Conservation (phyloP, 1,139 yeast species). For the Casaregolazyma suthepensis region DNA sequence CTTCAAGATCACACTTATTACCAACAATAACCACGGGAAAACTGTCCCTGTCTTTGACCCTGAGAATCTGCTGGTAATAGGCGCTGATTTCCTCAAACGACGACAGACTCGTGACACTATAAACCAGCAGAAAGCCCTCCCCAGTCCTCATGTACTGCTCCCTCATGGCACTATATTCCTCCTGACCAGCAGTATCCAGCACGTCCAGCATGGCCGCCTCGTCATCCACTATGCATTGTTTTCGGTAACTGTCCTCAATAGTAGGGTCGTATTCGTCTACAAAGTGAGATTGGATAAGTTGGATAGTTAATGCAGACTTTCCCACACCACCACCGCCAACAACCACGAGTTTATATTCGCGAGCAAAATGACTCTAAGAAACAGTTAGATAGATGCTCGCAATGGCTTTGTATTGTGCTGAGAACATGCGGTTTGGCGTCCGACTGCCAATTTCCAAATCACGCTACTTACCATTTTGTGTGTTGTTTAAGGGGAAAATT, state of each 20-base stretch:
- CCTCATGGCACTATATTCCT: slow-evolving; percentile 93
- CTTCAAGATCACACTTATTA: slow-evolving; percentile 55
- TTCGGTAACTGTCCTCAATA: slow-evolving; percentile 92
- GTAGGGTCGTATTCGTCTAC: slow-evolving; percentile 98
- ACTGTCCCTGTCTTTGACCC: slow-evolving; percentile 61
- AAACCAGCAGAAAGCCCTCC: slow-evolving; percentile 84
- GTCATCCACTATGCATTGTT: slow-evolving; percentile 87
- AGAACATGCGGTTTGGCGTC: not conserved
- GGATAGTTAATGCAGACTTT: slow-evolving; percentile 90
- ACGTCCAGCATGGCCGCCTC: slow-evolving; percentile 88
- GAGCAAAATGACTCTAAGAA: slow-evolving; percentile 19
- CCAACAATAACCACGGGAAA: slow-evolving; percentile 37
- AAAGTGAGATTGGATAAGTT: slow-evolving; percentile 54
- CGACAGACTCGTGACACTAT: slow-evolving; percentile 80
- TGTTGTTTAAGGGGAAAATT: slow-evolving; percentile 8
- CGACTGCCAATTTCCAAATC: not conserved
- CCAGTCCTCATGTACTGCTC: slow-evolving; percentile 92
- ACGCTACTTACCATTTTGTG: slow-evolving; percentile 4
- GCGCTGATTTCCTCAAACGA: slow-evolving; percentile 78
- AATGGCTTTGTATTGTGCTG: not conserved
- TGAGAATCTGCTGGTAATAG: slow-evolving; percentile 78
- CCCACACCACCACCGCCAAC: slow-evolving; percentile 99
- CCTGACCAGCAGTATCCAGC: slow-evolving; percentile 97
- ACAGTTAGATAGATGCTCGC: not conserved
- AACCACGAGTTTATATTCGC: slow-evolving; percentile 75